Evolutionary conservation across 2,329 filamentous ascomycete species (phyloP).

Genomic region (Hortaea sp.): DNA sequence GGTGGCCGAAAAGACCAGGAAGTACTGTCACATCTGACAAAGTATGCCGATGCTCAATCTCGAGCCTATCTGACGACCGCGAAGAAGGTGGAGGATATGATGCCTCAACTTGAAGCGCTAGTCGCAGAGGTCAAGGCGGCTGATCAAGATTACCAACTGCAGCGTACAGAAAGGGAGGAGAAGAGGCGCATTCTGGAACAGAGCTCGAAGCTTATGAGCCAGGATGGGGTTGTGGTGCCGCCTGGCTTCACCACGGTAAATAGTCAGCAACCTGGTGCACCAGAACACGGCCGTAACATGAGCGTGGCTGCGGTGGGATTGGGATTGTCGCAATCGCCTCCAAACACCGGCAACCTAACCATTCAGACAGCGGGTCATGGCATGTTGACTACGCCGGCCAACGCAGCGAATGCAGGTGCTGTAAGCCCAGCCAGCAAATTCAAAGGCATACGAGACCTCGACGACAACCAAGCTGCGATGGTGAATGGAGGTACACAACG

Average conservation of each 20-base stretch:
- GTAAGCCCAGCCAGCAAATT: conserved; percentile 46
- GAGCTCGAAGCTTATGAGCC: conserved; percentile 49
- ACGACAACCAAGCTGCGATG: conserved; percentile 53
- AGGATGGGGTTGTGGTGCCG: conserved; percentile 21
- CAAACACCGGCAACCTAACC: conserved; percentile 10
- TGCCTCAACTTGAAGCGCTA: conserved; percentile 83
- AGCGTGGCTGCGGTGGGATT: conserved; percentile 11
- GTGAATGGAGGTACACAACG: conserved; percentile 55
- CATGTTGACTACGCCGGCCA: conserved; percentile 13
- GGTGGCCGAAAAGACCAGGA: conserved; percentile 98
- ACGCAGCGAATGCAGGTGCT: conserved; percentile 6
- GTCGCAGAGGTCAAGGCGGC: conserved; percentile 82
- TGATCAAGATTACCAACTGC: conserved; percentile 94
- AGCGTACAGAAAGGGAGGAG: conserved; percentile 89
- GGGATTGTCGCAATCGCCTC: conserved; percentile 21
- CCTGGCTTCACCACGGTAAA: conserved; percentile 17
- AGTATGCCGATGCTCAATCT: conserved; percentile 84
- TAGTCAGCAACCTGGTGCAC: conserved; percentile 14
- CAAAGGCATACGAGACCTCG: conserved; percentile 84
- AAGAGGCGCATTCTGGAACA: conserved; percentile 85
- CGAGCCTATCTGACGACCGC: conserved; percentile 71
- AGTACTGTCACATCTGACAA: conserved; percentile 85
- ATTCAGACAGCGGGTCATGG: conserved; percentile 15
- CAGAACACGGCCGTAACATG: conserved; percentile 11
- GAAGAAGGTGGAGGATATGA: conserved; percentile 75